Conservation (phyloP, 2,329 filamentous ascomycete genomes). For the Alternaria sp. region DNA sequence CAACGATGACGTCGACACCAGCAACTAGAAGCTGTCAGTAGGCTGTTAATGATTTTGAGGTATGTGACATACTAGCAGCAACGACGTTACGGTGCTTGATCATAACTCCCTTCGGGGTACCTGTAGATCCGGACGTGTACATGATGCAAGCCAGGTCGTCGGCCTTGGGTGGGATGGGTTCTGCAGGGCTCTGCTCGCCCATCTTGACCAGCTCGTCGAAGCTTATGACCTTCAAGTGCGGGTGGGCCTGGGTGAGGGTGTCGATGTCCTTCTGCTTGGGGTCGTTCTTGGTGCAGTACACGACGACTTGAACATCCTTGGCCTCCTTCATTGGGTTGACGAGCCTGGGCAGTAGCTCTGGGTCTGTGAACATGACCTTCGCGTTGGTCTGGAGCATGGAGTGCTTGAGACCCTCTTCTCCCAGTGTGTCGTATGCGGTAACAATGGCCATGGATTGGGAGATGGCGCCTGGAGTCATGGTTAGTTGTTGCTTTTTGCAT, state of each 20-base stretch:
- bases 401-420: conserved; percentile 83
- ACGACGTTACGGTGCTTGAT: conserved; percentile 83
- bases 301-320: conserved; percentile 64
- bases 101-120: conserved; percentile 86
- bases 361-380: conserved; percentile 86
- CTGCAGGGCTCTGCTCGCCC: conserved; percentile 72
- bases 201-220: conserved; percentile 65
- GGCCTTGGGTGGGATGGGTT: conserved; percentile 75
- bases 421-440: conserved; percentile 93
- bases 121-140: conserved; percentile 89
- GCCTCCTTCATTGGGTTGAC: conserved; percentile 64
- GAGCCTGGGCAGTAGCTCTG: conserved; percentile 70
- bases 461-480: conserved; percentile 60
- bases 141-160: conserved; percentile 83
- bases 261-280: conserved; percentile 63
- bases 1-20: conserved; percentile 81
- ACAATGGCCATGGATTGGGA: conserved; percentile 93
- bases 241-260: conserved; percentile 62
- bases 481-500: conserved; percentile 17
- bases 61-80: conserved; percentile 71
- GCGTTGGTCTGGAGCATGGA: conserved; percentile 84
- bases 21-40: conserved; percentile 62
- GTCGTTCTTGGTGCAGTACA: conserved; percentile 66
- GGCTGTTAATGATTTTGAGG: background rate
- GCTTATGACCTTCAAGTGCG: conserved; percentile 63